Base-by-base conservation (phyloP, 2,329 filamentous ascomycete species). In the Gaeumannomyces sp. region DNA sequence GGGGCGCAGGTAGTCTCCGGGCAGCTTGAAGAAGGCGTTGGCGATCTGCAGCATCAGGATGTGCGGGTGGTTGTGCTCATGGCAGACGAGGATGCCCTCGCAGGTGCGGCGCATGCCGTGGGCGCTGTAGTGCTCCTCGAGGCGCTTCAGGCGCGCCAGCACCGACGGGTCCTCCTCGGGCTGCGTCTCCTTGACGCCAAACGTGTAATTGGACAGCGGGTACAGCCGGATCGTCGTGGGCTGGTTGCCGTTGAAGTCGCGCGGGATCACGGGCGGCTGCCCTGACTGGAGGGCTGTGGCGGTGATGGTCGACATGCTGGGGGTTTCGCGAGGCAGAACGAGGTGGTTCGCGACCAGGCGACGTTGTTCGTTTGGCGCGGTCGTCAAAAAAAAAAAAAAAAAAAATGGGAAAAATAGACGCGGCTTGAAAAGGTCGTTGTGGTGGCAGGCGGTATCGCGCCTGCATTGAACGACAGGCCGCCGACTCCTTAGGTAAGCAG, bases 1-100 rank as follows among this genome's bases (percentile, higher is more conserved):
- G 59, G 91, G 90, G 64, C 89, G 86, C 59, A 99, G 86, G 76
- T 98, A 99, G 78, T 98, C 95, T 66, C 95, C 95, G 0, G 95
- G 95, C 76, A 99, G 85, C 81, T 99, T 99, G 83, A 99, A 99
- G 81, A 99, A 99, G 29, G 95, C 94, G 77, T 99, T 99, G 64
- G 95, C 95, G 73, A 99, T 99, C 83, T 99, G 95, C 68, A 99
- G 85, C 95, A 99, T 98, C 70, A 99, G 82, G 69, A 99, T 96
- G 77, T 99, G 95, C 19, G 95, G 95, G 77, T 98, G 95, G 79
- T 97, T 98, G 82, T 98, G 94, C 79, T 99, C 95, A 77, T 99
- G 95, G 80, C 95, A 99, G 70, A 99, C 92, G 61, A 99, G 85
- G 71, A 99, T 92, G 72, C 93, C 95, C 80, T 99, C 95, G 77